phyloP scores from a whole-genome alignment of 2,329 filamentous ascomycete species.

The Alternaria alternata region DNA sequence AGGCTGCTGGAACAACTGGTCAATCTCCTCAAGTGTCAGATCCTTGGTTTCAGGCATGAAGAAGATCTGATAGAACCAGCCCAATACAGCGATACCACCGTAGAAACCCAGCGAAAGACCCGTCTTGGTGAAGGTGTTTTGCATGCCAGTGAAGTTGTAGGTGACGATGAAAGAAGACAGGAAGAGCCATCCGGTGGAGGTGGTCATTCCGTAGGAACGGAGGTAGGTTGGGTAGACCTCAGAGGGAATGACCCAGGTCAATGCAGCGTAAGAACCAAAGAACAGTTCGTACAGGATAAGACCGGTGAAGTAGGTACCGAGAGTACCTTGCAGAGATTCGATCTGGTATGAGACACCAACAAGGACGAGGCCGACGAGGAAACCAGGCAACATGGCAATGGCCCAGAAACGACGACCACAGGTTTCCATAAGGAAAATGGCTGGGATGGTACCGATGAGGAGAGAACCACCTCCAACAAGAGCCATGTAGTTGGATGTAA shows the following conservation, averaged over 20 bases:
- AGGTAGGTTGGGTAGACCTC: constrained; percentile 79
- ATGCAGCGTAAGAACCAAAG: constrained; percentile 48
- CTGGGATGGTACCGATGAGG: constrained; percentile 72
- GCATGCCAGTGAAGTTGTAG: constrained; percentile 78
- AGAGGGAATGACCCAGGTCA: constrained; percentile 59
- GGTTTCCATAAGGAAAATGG: constrained; percentile 74
- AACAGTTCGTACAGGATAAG: constrained; percentile 59
- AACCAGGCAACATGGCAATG: constrained; percentile 74
- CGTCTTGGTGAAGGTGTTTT: constrained; percentile 70
- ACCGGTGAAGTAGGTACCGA: constrained; percentile 71
- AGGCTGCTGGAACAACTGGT: constrained; percentile 70
- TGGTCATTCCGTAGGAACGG: constrained; percentile 76
- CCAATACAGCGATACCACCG: constrained; percentile 74
- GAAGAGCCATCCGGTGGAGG: constrained; percentile 72
- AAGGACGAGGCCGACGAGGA: constrained; percentile 73
- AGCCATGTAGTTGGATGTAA: constrained; percentile 75
- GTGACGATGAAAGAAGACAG: constrained; percentile 76
- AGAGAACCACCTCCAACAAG: constrained; percentile 71
- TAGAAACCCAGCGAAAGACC: constrained; percentile 76
- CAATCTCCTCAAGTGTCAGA: constrained; percentile 74
- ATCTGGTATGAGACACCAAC: constrained; percentile 72
- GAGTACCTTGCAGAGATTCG: constrained; percentile 55
- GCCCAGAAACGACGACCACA: constrained; percentile 80
- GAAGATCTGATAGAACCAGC: constrained; percentile 75
- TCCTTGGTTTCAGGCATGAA: constrained; percentile 82